Evolutionary conservation across 2,329 filamentous ascomycete genomes (phyloP).

Genomic region (Trichoderma sp.): DNA sequence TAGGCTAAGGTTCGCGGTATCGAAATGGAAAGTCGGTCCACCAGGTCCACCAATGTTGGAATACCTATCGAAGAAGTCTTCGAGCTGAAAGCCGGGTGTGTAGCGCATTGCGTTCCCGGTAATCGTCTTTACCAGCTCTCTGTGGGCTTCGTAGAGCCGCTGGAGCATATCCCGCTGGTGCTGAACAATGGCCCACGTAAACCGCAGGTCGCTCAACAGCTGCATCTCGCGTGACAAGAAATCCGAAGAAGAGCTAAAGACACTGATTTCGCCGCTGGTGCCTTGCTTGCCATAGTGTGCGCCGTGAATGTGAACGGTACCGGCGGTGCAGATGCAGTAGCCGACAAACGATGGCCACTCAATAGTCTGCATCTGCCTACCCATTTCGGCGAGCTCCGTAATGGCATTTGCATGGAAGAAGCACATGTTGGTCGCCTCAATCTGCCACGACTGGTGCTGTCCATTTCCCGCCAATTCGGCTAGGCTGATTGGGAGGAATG

Average conservation of each 20-base stretch:
- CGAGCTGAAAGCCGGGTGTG: conserved; percentile 76
- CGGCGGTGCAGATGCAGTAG: conserved; percentile 82
- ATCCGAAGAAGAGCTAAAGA: conserved; percentile 63
- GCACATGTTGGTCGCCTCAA: conserved; percentile 84
- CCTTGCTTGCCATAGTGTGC: conserved; percentile 67
- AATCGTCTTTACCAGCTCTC: conserved; percentile 72
- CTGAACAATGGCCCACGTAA: conserved; percentile 73
- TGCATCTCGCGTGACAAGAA: conserved; percentile 78
- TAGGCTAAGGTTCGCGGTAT: conserved; percentile 72
- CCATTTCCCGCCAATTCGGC: conserved; percentile 75
- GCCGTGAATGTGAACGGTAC: conserved; percentile 84
- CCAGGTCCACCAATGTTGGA: conserved; percentile 54
- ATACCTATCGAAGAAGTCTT: conserved; percentile 86
- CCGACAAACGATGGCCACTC: conserved; percentile 87
- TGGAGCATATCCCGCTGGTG: conserved; percentile 79
- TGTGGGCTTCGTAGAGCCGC: conserved; percentile 73
- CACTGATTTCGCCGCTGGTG: conserved; percentile 52
- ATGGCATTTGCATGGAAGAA: conserved; percentile 86
- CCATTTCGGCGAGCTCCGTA: conserved; percentile 76
- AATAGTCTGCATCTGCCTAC: conserved; percentile 68
- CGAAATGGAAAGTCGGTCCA: conserved; percentile 62
- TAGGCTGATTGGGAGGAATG: conserved; percentile 81
- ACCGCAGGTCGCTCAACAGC: conserved; percentile 71
- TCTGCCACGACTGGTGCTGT: conserved; percentile 90
- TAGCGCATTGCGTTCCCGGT: conserved; percentile 66